Evolutionary conservation across 2,329 filamentous ascomycete genomes (phyloP).

Genomic region (Aspergillus novofumigatus): DNA sequence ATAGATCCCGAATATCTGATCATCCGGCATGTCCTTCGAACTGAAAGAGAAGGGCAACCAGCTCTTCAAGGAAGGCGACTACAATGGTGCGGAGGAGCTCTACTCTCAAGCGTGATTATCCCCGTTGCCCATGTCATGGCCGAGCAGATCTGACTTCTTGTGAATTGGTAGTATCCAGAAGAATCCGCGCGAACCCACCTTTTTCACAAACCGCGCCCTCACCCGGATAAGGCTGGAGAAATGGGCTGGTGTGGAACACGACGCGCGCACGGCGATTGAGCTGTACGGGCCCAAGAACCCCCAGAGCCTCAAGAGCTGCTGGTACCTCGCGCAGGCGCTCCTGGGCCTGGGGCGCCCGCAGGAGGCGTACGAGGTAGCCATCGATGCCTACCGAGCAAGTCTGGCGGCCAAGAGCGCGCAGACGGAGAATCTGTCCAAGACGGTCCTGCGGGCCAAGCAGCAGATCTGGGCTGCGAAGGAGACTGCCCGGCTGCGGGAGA

Average conservation of each 20-base stretch:
- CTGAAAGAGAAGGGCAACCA: constrained; percentile 44
- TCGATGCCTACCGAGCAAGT: constrained; percentile 69
- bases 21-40: constrained; percentile 30
- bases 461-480: constrained; percentile 78
- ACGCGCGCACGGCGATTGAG: constrained; percentile 71
- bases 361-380: constrained; percentile 66
- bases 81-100: constrained; percentile 42
- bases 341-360: constrained; percentile 68
- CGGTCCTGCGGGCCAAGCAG: constrained; percentile 78
- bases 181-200: constrained; percentile 69
- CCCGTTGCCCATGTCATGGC: not conserved
- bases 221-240: constrained; percentile 68
- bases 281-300: constrained; percentile 51
- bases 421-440: constrained; percentile 64
- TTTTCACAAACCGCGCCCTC: constrained; percentile 89
- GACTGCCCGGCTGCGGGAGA: constrained; percentile 41
- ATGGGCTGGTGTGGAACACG: constrained; percentile 71
- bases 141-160: not conserved
- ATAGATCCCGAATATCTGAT: no score
- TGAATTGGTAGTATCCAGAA: constrained; percentile 61
- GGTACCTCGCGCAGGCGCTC: constrained; percentile 78
- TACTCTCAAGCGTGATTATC: constrained; percentile 44
- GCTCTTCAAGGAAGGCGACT: constrained; percentile 44
- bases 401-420: constrained; percentile 60
- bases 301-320: constrained; percentile 73